Conservation (phyloP, 2,329 filamentous ascomycete species). For the Diaporthe sp. region DNA sequence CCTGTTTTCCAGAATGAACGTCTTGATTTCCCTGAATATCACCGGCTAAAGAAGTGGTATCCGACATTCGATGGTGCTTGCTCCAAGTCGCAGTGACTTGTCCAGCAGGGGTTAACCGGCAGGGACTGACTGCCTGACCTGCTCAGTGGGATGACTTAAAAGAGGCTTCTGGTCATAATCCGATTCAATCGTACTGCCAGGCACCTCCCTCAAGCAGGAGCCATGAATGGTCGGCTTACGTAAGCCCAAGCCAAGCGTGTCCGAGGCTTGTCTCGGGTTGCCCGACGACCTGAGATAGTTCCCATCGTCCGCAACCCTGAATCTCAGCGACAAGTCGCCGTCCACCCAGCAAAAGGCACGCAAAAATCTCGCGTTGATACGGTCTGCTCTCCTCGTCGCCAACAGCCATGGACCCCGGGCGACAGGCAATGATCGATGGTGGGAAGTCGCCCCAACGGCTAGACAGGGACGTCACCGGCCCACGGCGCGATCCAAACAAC, state of each 20-base stretch:
- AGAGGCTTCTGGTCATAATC: too few species aligned
- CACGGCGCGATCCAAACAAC: conserved; percentile 64
- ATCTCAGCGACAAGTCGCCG: neutral
- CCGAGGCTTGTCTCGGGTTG: neutral
- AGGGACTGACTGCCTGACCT: too few species aligned
- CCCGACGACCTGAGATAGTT: neutral
- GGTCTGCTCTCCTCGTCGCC: neutral
- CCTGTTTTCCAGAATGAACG: too few species aligned
- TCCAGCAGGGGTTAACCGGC: too few species aligned
- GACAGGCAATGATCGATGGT: conserved; percentile 64
- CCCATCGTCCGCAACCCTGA: neutral
- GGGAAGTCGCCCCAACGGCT: conserved; percentile 49
- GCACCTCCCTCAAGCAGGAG: neutral
- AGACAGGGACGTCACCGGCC: conserved; percentile 62
- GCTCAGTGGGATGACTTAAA: too few species aligned
- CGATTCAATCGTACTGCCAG: too few species aligned
- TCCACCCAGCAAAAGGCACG: neutral
- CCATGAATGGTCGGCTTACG: neutral
- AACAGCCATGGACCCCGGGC: conserved; percentile 62
- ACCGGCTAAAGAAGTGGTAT: too few species aligned
- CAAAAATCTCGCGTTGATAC: neutral
- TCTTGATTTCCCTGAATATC: too few species aligned
- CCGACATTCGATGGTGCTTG: too few species aligned
- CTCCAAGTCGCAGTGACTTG: too few species aligned
- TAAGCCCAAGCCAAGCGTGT: neutral